Conservation (phyloP, 2,329 filamentous ascomycete species). For the Claviceps africana region DNA sequence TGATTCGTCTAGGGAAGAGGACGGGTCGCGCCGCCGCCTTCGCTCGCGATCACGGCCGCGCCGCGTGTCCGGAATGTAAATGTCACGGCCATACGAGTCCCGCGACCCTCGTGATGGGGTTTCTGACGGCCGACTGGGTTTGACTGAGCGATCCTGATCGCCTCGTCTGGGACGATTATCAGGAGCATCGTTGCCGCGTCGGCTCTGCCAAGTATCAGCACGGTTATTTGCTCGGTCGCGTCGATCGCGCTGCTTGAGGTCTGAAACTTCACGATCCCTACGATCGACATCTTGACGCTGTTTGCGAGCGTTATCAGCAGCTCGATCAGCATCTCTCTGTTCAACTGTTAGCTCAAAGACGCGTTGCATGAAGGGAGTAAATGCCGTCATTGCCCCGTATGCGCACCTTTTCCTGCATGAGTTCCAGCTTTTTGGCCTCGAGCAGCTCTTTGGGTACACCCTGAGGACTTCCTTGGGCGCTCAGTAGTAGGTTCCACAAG, state of each 20-base stretch:
- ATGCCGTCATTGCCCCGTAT: background rate
- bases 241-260: conserved; percentile 51
- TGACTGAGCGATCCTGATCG: conserved; percentile 29
- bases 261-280: conserved; percentile 57
- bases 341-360: conserved; percentile 2
- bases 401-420: conserved; percentile 83
- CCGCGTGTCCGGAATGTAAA: conserved; percentile 36
- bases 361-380: background rate
- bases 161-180: conserved; percentile 27
- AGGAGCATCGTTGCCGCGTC: conserved; percentile 37
- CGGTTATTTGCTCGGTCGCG: conserved; percentile 38
- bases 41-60: conserved; percentile 26
- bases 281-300: conserved; percentile 57
- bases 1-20: conserved; percentile 20
- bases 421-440: conserved; percentile 89
- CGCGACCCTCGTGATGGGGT: conserved; percentile 28
- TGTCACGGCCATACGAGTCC: conserved; percentile 34
- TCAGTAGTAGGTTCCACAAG: conserved; percentile 81
- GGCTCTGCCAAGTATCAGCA: conserved; percentile 39
- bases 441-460: conserved; percentile 89
- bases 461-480: conserved; percentile 74
- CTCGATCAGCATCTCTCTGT: conserved; percentile 70
- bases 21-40: conserved; percentile 16
- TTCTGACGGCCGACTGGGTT: conserved; percentile 35
- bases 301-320: conserved; percentile 58